A percentile compares a stretch with the other conserved stretches of the same genome.
Conservation (phyloP, 2,329 filamentous ascomycete species). For the Penicillium palitans region DNA sequence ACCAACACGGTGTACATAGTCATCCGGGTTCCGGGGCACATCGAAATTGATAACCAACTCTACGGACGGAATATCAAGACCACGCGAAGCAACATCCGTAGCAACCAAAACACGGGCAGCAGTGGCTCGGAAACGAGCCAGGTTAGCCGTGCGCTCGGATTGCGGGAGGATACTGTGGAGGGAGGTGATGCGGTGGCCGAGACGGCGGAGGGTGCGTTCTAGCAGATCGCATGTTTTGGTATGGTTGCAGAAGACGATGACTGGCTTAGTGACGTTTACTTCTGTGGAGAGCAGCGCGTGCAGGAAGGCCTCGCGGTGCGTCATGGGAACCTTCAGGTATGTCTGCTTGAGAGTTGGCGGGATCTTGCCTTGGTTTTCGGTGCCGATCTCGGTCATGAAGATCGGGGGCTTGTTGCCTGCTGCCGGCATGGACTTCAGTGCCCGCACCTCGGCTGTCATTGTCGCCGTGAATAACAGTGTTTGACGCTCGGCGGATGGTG, state of each 20-base stretch:
- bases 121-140: conserved; percentile 85
- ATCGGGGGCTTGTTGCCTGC: conserved; percentile 70
- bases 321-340: conserved; percentile 84
- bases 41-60: conserved; percentile 93
- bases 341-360: conserved; percentile 78
- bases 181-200: conserved; percentile 86
- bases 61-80: conserved; percentile 93
- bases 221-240: conserved; percentile 85
- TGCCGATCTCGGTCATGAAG: conserved; percentile 83
- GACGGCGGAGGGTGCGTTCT: conserved; percentile 80
- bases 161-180: conserved; percentile 87
- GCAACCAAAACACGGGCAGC: conserved; percentile 89
- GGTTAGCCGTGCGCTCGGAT: conserved; percentile 78
- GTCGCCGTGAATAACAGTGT: conserved; percentile 96
- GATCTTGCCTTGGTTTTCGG: conserved; percentile 67
- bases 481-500: conserved; percentile 75
- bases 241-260: conserved; percentile 93
- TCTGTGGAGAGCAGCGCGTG: conserved; percentile 84
- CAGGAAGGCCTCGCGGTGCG: conserved; percentile 91
- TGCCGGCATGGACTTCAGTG: conserved; percentile 74
- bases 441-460: conserved; percentile 86
- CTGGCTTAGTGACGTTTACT: conserved; percentile 69
- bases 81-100: conserved; percentile 90
- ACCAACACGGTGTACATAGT: conserved; percentile 96
- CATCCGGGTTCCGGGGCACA: conserved; percentile 90